Conservation (phyloP, 2,329 filamentous ascomycete species). For the Lachnellula hyalina region DNA sequence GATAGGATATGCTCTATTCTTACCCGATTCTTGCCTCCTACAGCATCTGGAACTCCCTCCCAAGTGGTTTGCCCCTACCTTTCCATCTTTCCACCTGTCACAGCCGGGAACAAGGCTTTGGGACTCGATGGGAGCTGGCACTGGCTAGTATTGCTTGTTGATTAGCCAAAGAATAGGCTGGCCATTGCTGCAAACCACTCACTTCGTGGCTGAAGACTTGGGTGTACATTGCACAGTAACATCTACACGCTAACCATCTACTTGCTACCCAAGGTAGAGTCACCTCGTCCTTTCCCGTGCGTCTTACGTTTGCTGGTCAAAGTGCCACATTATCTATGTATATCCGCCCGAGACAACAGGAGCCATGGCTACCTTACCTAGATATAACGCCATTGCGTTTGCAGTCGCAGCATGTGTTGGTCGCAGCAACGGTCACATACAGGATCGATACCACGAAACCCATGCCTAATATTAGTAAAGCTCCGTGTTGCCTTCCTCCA, state of each 20-base stretch:
- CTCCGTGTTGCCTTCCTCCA: not conserved
- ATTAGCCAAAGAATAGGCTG: not conserved
- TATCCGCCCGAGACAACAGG: not conserved
- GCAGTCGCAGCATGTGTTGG: not conserved
- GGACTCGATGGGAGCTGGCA: not conserved
- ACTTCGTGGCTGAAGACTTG: not conserved
- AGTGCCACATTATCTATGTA: not conserved
- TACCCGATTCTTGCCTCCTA: not conserved
- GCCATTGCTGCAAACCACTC: not conserved
- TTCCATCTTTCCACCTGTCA: not conserved
- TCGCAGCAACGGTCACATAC: conserved; percentile 1
- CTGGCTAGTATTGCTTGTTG: not conserved
- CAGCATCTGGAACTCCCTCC: not conserved
- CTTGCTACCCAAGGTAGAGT: not conserved
- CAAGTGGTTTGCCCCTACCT: not conserved
- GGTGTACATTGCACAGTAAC: not conserved
- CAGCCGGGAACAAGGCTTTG: not conserved
- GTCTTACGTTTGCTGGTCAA: not conserved
- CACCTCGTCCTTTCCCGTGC: not conserved
- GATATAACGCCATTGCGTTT: not conserved
- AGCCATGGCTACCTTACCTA: not conserved
- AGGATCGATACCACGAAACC: conserved; percentile 1
- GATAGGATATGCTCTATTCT: not conserved
- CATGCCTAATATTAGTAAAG: not conserved
- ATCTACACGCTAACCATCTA: not conserved